These are phyloP conservation scores for Hygrophila difformis DNA, from an alignment of 257 asterid species.

Conservation along the genomic window DNA sequence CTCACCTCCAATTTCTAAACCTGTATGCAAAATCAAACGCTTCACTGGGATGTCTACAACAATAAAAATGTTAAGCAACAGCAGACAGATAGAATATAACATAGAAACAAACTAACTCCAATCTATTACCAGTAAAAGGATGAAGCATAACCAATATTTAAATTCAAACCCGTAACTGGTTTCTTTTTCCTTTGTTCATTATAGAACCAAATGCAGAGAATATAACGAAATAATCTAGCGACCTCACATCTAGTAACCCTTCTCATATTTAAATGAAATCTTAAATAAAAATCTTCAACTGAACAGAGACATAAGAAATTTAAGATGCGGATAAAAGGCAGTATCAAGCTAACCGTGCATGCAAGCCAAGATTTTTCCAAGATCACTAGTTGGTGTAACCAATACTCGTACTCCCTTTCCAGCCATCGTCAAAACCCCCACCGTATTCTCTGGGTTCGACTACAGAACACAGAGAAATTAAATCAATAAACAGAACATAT, in stretches of 20 bases:
- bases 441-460: conserved; percentile 97
- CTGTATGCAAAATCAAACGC: conserved; percentile 27
- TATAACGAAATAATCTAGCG: not conserved
- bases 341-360: conserved; percentile 72
- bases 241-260: not conserved
- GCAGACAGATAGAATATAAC: not conserved
- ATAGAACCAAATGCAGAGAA: not conserved
- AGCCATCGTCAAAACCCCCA: conserved; percentile 93
- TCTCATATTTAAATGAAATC: not conserved
- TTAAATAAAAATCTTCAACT: too few relatives aligned
- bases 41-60: not conserved
- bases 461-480: conserved; percentile 15
- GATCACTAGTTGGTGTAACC: conserved; percentile 96
- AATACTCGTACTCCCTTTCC: conserved; percentile 92
- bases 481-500: conserved; percentile 7
- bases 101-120: too few relatives aligned
- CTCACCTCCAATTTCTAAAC: conserved; percentile 87
- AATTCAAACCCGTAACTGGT: not conserved
- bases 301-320: too few relatives aligned
- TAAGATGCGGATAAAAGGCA: not conserved
- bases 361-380: conserved; percentile 97
- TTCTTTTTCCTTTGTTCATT: not conserved
- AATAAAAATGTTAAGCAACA: conserved; percentile 1
- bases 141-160: not conserved
- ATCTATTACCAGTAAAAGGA: too few relatives aligned